Evolutionary conservation across 805 yeast species (phyloP).

Genomic region (Metschnikowia reukaufii): DNA sequence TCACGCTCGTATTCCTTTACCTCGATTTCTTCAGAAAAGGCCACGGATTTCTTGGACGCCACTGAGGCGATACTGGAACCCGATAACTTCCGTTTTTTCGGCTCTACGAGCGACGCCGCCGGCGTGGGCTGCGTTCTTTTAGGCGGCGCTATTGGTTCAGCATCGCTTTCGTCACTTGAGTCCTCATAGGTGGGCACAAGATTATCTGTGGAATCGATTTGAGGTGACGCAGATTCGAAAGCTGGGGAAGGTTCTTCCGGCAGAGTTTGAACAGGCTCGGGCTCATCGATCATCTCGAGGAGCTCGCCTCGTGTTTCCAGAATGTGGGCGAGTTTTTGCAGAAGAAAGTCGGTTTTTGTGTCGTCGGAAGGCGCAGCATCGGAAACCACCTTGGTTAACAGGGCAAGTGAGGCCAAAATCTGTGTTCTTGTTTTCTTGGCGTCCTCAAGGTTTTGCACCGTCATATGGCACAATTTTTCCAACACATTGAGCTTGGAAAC

Average conservation of each 20-base stretch:
- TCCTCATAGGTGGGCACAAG: constrained; percentile 19
- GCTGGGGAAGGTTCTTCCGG: constrained; percentile 33
- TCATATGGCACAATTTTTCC: constrained; percentile 37
- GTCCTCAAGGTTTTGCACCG: constrained; percentile 33
- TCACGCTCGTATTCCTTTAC: constrained; percentile 43
- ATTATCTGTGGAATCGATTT: constrained; percentile 1
- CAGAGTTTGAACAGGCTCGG: constrained; percentile 1
- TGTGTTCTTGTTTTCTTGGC: constrained; percentile 29
- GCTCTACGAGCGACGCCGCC: too few species aligned
- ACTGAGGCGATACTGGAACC: constrained; percentile 25
- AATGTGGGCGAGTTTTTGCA: constrained; percentile 28
- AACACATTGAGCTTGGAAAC: constrained; percentile 39
- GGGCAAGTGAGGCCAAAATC: constrained; percentile 28
- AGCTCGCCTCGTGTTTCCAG: constrained; percentile 33
- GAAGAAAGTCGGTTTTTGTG: constrained; percentile 31
- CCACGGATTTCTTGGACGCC: constrained; percentile 32
- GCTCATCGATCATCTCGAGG: constrained; percentile 26
- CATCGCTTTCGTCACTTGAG: constrained; percentile 20
- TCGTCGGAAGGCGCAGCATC: constrained; percentile 35
- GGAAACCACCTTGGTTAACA: constrained; percentile 22
- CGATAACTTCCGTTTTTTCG: constrained; percentile 19
- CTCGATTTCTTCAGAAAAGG: constrained; percentile 43
- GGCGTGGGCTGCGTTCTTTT: neutral
- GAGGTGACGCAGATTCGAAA: constrained; percentile 21
- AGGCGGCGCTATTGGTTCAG: constrained; percentile 15